Conservation (phyloP, 352 stramenopile genomes). For the Globisporangium recalcitrans region DNA sequence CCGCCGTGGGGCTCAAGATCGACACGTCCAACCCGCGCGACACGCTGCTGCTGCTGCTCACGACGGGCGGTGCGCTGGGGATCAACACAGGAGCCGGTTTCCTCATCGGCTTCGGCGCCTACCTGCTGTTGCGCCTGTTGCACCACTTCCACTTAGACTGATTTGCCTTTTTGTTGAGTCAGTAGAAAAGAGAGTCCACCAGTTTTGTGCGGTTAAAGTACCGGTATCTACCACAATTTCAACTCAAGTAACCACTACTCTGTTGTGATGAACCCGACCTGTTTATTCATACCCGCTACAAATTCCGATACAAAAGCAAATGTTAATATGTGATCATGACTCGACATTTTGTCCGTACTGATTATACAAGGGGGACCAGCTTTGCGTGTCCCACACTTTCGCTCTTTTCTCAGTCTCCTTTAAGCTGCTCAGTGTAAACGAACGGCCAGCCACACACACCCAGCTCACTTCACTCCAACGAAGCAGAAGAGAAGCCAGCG, state of each 20-base stretch:
- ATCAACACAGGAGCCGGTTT: conserved; percentile 60
- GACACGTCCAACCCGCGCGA: conserved; percentile 35
- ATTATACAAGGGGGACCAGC: neutral
- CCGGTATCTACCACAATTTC: neutral
- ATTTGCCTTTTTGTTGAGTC: no score
- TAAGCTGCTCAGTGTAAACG: conserved; percentile 16
- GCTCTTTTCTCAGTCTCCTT: neutral
- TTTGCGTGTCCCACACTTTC: conserved; percentile 3
- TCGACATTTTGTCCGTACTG: neutral
- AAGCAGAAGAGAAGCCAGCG: neutral
- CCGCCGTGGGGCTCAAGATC: conserved; percentile 43
- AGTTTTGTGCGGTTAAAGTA: neutral
- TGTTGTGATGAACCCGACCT: no score
- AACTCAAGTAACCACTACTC: no score
- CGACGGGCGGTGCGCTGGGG: conserved; percentile 31
- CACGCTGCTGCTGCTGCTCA: conserved; percentile 38
- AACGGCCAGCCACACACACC: conserved; percentile 2
- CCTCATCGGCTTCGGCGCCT: conserved; percentile 35
- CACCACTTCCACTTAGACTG: conserved; percentile 17
- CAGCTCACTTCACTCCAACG: neutral
- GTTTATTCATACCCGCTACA: no score
- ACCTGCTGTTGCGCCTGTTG: conserved; percentile 25
- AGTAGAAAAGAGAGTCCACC: no score
- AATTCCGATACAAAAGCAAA: no score
- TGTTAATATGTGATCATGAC: no score